phyloP scores from a whole-genome alignment of 768 basidiomycete genomes.

The Chalciporus pseudorubinellus region DNA sequence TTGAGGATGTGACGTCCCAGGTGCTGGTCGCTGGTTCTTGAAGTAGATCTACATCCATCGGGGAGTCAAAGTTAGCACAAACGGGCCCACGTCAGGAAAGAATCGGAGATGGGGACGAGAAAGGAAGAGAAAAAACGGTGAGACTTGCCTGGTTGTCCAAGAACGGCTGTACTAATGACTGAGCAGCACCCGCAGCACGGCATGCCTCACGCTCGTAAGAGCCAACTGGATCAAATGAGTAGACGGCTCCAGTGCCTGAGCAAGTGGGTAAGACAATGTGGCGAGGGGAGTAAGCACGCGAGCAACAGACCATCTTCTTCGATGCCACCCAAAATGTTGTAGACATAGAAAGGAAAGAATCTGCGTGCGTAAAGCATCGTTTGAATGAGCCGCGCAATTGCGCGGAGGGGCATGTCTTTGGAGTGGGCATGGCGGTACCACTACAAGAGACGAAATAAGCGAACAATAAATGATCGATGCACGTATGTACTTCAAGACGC shows the following conservation, averaged over 20 bases:
- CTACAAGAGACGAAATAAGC: slow-evolving; percentile 38
- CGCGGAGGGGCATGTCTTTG: slow-evolving; percentile 94
- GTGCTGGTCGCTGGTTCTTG: slow-evolving; percentile 85
- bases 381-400: slow-evolving; percentile 97
- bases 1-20: slow-evolving; percentile 69
- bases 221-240: slow-evolving; percentile 99
- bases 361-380: slow-evolving; percentile 96
- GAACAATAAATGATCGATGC: neutral
- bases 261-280: slow-evolving; percentile 8
- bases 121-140: slow-evolving; percentile 1
- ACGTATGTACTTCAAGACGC: slow-evolving; percentile 77
- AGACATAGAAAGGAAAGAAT: slow-evolving; percentile 98
- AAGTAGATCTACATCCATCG: slow-evolving; percentile 78
- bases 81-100: slow-evolving; percentile 47
- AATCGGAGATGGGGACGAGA: slow-evolving; percentile 37
- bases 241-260: slow-evolving; percentile 90
- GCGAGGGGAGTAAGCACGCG: neutral
- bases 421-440: slow-evolving; percentile 98
- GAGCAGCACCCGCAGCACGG: slow-evolving; percentile 95
- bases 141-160: slow-evolving; percentile 91
- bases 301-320: slow-evolving; percentile 85
- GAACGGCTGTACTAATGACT: slow-evolving; percentile 93
- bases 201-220: slow-evolving; percentile 97
- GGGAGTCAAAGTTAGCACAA: slow-evolving; percentile 21
- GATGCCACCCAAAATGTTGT: slow-evolving; percentile 93